Conservation (phyloP, 768 basidiomycete species). For the Floccularia luteovirens region DNA sequence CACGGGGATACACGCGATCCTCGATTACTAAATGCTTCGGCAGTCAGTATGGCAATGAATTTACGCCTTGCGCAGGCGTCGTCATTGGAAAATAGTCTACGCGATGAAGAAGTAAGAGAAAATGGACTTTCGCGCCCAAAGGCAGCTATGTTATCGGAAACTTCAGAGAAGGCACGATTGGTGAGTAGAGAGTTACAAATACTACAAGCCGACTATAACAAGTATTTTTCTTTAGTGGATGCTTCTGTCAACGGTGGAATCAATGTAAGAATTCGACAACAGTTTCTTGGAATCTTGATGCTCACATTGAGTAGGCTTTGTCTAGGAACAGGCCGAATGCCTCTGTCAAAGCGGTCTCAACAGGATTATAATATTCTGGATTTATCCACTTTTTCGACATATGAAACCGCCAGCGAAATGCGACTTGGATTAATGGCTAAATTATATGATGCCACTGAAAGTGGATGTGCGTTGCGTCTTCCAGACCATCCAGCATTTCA, state of each 20-base stretch:
- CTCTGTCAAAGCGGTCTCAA: conserved; percentile 24
- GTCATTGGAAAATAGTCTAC: conserved; percentile 19
- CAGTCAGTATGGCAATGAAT: conserved; percentile 40
- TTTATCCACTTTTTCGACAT: conserved; percentile 12
- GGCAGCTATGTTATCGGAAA: conserved; percentile 20
- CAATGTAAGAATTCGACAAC: conserved; percentile 19
- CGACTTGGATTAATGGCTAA: conserved; percentile 28
- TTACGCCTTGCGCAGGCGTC: conserved; percentile 29
- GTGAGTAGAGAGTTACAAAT: background rate
- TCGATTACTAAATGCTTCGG: conserved; percentile 28
- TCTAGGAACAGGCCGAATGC: conserved; percentile 31
- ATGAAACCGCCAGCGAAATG: conserved; percentile 19
- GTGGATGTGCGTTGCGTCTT: conserved; percentile 22
- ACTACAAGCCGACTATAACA: background rate
- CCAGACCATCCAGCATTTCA: conserved; percentile 16
- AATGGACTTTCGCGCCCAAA: conserved; percentile 10
- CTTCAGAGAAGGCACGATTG: conserved; percentile 27
- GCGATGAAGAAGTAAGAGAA: conserved; percentile 15
- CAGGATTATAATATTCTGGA: conserved; percentile 21
- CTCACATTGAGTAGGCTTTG: conserved; percentile 23
- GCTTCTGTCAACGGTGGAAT: conserved; percentile 25
- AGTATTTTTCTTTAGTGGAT: conserved; percentile 26
- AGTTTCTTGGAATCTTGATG: background rate
- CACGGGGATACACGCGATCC: conserved; percentile 22
- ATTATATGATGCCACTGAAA: conserved; percentile 21